A percentile compares a stretch with the other conserved stretches of the same genome.
phyloP scores from a whole-genome alignment of 1,284 basidiomycete genomes.

The Microbotryum intermedium region DNA sequence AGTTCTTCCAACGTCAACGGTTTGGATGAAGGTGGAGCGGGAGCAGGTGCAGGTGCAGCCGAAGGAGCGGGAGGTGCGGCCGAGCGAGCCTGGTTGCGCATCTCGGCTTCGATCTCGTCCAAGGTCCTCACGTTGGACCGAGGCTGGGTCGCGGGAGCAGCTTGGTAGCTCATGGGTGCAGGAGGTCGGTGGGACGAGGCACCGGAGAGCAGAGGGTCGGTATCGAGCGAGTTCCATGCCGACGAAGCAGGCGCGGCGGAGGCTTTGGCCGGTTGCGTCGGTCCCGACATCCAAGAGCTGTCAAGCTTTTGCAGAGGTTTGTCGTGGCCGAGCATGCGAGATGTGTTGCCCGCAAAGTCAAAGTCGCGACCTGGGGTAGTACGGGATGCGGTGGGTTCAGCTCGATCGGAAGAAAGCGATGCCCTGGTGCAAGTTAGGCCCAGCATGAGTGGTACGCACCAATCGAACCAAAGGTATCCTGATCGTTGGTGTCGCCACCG shows the following conservation, averaged over 20 bases:
- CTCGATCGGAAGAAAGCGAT: not conserved
- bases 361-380: constrained; percentile 70
- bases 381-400: not conserved
- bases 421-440: not conserved
- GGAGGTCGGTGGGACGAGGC: not conserved
- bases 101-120: constrained; percentile 41
- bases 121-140: constrained; percentile 33
- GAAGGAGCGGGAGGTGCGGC: constrained; percentile 39
- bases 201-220: constrained; percentile 27
- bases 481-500: constrained; percentile 46
- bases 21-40: constrained; percentile 32
- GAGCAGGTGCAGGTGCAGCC: constrained; percentile 4
- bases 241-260: constrained; percentile 5
- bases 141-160: constrained; percentile 16
- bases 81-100: constrained; percentile 29
- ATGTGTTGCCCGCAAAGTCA: constrained; percentile 56
- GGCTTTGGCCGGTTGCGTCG: not conserved
- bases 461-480: constrained; percentile 75
- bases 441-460: constrained; percentile 48
- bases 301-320: constrained; percentile 10
- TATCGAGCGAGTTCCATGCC: constrained; percentile 30
- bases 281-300: not conserved
- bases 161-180: constrained; percentile 8
- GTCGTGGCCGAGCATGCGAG: constrained; percentile 37
- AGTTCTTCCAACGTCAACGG: constrained; percentile 82